A percentile compares a stretch with the other conserved stretches of the same genome.
Conservation (phyloP, 192 early-diverging fungal genomes). For the Dimargaris cristalligena region DNA sequence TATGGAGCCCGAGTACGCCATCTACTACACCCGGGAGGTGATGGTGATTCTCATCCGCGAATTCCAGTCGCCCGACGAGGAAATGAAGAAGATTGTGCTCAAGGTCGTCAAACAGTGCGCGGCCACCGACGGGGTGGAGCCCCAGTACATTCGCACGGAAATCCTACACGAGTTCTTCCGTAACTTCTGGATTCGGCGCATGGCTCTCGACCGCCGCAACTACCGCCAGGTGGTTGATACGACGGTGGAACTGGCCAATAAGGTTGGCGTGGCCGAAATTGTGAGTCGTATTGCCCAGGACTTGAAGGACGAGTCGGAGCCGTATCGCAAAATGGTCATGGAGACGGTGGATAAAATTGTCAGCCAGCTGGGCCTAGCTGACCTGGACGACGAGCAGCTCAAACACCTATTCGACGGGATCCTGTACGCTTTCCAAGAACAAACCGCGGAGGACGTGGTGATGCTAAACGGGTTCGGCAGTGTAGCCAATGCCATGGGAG, state of each 20-base stretch:
- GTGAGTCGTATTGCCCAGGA: slow-evolving; percentile 73
- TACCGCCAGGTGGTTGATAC: slow-evolving; percentile 88
- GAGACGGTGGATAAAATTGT: slow-evolving; percentile 81
- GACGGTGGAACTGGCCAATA: slow-evolving; percentile 85
- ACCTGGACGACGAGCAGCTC: slow-evolving; percentile 81
- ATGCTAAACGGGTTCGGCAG: slow-evolving; percentile 95
- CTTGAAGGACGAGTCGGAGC: slow-evolving; percentile 88
- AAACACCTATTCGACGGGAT: slow-evolving; percentile 94
- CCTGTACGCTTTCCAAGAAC: slow-evolving; percentile 97
- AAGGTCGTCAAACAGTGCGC: slow-evolving; percentile 96
- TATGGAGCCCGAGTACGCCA: slow-evolving; percentile 91
- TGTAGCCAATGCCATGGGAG: slow-evolving; percentile 76
- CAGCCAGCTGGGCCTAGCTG: slow-evolving; percentile 60
- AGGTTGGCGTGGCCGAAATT: slow-evolving; percentile 85
- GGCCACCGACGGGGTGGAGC: slow-evolving; percentile 78
- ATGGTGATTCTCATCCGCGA: slow-evolving; percentile 86
- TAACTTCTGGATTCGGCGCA: slow-evolving; percentile 93
- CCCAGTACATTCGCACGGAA: slow-evolving; percentile 68
- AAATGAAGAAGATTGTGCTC: slow-evolving; percentile 98
- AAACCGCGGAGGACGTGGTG: slow-evolving; percentile 77
- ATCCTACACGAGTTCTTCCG: slow-evolving; percentile 92
- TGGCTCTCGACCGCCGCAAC: slow-evolving; percentile 90
- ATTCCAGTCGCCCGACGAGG: slow-evolving; percentile 93
- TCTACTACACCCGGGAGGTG: slow-evolving; percentile 84
- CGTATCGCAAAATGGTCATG: slow-evolving; percentile 95